A percentile compares a stretch with the other conserved stretches of the same genome.
phyloP scores from a whole-genome alignment of 331 rosid genomes.

The Pyrus hybrid region DNA sequence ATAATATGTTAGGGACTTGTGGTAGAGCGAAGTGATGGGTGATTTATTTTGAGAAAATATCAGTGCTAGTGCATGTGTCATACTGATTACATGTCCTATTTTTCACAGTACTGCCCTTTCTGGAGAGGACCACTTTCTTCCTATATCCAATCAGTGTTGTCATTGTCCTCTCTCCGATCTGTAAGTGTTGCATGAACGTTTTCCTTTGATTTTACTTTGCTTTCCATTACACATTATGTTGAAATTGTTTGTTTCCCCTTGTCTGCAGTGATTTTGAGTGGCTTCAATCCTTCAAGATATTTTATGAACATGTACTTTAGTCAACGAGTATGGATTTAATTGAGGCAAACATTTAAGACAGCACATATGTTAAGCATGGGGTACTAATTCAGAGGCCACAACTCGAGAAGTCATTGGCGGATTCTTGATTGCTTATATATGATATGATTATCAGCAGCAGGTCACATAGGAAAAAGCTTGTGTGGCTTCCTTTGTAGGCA shows the following conservation, averaged over 20 bases:
- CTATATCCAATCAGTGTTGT: constrained; percentile 83
- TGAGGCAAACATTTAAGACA: constrained; percentile 30
- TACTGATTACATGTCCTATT: neutral
- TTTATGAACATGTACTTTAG: constrained; percentile 86
- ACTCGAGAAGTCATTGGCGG: constrained; percentile 22
- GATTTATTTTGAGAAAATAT: neutral
- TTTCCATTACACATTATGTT: constrained; percentile 5
- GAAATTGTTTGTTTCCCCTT: neutral
- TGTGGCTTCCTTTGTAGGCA: constrained; percentile 26
- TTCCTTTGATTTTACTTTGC: constrained; percentile 11
- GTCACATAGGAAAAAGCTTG: neutral
- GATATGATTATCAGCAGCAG: constrained; percentile 4
- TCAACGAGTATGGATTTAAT: constrained; percentile 44
- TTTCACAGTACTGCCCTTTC: constrained; percentile 80
- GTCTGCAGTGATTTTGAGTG: constrained; percentile 85
- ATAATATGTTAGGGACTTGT: neutral
- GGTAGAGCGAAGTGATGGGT: neutral
- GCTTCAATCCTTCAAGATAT: constrained; percentile 98
- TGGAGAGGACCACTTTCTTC: constrained; percentile 87
- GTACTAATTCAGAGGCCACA: constrained; percentile 26
- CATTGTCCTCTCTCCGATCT: constrained; percentile 80
- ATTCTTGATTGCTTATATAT: constrained; percentile 35
- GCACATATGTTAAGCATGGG: constrained; percentile 32
- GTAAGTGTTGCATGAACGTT: constrained; percentile 48
- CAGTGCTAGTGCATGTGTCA: neutral